phyloP scores from a whole-genome alignment of 2,329 filamentous ascomycete genomes.

The Grosmannia huntii region DNA sequence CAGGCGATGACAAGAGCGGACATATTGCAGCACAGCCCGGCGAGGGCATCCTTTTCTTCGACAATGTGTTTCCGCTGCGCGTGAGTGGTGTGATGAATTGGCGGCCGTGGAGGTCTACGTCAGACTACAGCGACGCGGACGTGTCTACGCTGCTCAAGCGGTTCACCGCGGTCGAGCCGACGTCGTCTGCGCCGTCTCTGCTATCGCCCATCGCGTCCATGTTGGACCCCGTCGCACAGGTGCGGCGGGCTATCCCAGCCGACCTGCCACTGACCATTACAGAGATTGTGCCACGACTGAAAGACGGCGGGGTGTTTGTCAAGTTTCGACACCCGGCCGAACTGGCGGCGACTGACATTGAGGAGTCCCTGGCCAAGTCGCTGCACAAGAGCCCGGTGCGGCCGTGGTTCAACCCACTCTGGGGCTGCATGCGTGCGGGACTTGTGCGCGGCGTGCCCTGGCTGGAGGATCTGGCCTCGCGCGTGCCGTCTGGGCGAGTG shows the following conservation, averaged over 20 bases:
- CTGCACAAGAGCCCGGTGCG: slow-evolving; percentile 60
- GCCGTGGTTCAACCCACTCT: slow-evolving; percentile 84
- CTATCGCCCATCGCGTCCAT: not conserved
- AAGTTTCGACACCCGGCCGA: slow-evolving; percentile 52
- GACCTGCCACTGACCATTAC: slow-evolving; percentile 56
- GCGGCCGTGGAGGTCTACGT: slow-evolving; percentile 29
- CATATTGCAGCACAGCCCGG: slow-evolving; percentile 67
- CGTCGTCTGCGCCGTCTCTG: not conserved
- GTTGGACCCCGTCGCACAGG: slow-evolving; percentile 37
- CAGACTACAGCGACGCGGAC: slow-evolving; percentile 25
- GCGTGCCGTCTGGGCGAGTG: slow-evolving; percentile 63
- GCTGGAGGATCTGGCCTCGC: slow-evolving; percentile 74
- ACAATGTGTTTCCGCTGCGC: slow-evolving; percentile 78
- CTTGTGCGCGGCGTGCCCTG: slow-evolving; percentile 77
- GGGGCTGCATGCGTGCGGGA: slow-evolving; percentile 48
- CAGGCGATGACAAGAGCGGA: slow-evolving; percentile 56
- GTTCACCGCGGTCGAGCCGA: slow-evolving; percentile 30
- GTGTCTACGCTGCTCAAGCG: slow-evolving; percentile 36
- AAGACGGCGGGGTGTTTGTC: slow-evolving; percentile 88
- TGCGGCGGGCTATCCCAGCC: slow-evolving; percentile 50
- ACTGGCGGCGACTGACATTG: slow-evolving; percentile 27
- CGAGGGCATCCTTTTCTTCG: slow-evolving; percentile 80
- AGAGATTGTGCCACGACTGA: slow-evolving; percentile 70
- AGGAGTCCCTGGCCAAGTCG: slow-evolving; percentile 44
- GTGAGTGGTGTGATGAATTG: slow-evolving; percentile 36